phyloP scores from a whole-genome alignment of 2,329 filamentous ascomycete species.

The Cladosporium halotolerans region DNA sequence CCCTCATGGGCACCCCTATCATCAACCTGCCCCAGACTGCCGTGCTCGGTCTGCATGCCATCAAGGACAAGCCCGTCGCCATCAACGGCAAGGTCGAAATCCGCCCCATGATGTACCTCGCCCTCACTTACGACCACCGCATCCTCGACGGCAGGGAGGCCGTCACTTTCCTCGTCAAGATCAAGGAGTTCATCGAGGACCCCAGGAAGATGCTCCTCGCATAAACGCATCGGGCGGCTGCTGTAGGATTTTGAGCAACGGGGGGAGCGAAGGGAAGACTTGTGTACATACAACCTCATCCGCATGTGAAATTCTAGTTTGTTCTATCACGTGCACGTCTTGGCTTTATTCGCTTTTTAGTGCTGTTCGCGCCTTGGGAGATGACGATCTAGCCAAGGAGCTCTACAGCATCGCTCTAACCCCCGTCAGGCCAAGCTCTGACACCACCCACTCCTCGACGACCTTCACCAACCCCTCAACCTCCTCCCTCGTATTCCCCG shows the following conservation, averaged over 20 bases:
- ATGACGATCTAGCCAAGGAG: not conserved
- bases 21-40: slow-evolving; percentile 94
- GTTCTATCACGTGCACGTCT: too few relatives aligned
- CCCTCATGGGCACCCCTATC: slow-evolving; percentile 94
- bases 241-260: too few relatives aligned
- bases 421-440: not conserved
- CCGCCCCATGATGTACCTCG: slow-evolving; percentile 98
- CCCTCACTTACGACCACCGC: slow-evolving; percentile 94
- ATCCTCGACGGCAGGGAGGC: slow-evolving; percentile 92
- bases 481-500: slow-evolving; percentile 55
- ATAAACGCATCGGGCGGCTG: slow-evolving; percentile 3
- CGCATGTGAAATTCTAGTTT: too few relatives aligned
- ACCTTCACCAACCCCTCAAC: slow-evolving; percentile 48
- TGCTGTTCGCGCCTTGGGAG: too few relatives aligned
- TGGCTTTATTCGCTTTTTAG: too few relatives aligned
- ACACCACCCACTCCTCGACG: slow-evolving; percentile 45
- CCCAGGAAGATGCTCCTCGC: slow-evolving; percentile 78
- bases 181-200: slow-evolving; percentile 97
- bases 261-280: too few relatives aligned
- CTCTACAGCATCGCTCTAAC: not conserved
- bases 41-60: slow-evolving; percentile 87
- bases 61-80: slow-evolving; percentile 87
- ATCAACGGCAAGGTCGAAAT: slow-evolving; percentile 93
- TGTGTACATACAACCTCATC: too few relatives aligned
- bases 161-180: slow-evolving; percentile 89